Conservation (phyloP, 2,329 filamentous ascomycete genomes). For the Monilinia polystroma region DNA sequence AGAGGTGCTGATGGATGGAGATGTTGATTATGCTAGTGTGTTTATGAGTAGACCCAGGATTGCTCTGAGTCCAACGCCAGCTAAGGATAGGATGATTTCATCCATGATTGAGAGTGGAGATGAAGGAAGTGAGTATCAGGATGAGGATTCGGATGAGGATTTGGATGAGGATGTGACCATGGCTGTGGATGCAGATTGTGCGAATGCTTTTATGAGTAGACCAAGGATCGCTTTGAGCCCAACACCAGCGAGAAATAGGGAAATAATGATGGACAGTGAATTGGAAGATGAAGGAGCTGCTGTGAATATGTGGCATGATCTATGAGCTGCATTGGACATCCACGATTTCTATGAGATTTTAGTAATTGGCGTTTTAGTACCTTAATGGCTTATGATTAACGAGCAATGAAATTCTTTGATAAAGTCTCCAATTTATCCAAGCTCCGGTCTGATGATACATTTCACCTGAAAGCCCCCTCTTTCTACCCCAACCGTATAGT, state of each 20-base stretch:
- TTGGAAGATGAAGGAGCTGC: background rate
- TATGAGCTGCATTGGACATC: background rate
- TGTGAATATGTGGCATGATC: slow-evolving; percentile 14
- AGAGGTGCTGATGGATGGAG: slow-evolving; percentile 54
- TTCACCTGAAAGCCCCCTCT: background rate
- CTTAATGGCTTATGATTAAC: background rate
- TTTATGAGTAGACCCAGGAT: slow-evolving; percentile 84
- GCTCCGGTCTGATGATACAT: background rate
- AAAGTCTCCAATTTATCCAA: background rate
- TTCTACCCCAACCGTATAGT: no score
- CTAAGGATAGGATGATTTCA: slow-evolving; percentile 12
- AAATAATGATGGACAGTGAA: background rate
- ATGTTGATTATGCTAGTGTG: slow-evolving; percentile 70
- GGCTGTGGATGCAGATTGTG: slow-evolving; percentile 60
- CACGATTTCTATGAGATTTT: background rate
- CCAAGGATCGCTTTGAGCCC: slow-evolving; percentile 80
- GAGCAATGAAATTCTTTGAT: background rate
- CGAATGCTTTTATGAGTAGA: slow-evolving; percentile 79
- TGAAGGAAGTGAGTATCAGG: background rate
- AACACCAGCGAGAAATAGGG: slow-evolving; percentile 15
- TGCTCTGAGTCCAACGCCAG: slow-evolving; percentile 62
- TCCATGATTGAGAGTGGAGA: slow-evolving; percentile 8
- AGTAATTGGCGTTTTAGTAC: background rate
- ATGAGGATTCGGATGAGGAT: slow-evolving; percentile 13
- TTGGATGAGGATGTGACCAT: slow-evolving; percentile 50